These are phyloP conservation scores for Schizonepeta tenuifolia DNA, from an alignment of 257 asterid genomes.

Conservation along the genomic window DNA sequence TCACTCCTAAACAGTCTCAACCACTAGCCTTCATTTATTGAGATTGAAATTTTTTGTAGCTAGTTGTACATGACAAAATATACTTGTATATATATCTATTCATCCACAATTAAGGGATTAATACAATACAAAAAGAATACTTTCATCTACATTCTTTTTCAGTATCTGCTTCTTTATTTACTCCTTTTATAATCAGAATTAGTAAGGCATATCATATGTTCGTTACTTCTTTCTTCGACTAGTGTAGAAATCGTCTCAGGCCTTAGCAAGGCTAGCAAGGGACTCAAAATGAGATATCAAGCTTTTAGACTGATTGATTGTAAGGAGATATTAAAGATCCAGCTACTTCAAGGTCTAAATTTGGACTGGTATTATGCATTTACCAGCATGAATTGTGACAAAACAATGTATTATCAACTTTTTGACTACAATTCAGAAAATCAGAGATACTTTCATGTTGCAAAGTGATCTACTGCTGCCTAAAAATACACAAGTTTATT, in stretches of 20 bases:
- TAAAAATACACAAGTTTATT: no score
- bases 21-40: conserved; percentile 4
- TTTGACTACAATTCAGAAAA: neutral
- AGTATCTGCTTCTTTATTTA: neutral
- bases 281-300: no score
- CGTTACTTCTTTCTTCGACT: neutral
- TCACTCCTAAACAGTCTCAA: conserved; percentile 45
- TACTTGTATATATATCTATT: neutral
- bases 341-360: neutral
- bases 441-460: no score
- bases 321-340: neutral
- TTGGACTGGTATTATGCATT: neutral
- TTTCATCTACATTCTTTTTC: neutral
- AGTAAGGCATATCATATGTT: no score
- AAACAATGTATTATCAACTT: neutral
- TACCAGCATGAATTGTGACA: neutral
- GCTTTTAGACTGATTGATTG: no score
- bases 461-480: no score
- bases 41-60: conserved; percentile 17
- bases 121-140: neutral
- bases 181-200: no score
- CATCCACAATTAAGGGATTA: no score
- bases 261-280: neutral
- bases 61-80: neutral
- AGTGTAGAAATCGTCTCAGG: neutral